Percentiles rank a stretch among this genome's conserved stretches.
Evolutionary conservation across 2,329 filamentous ascomycete species (phyloP).

Genomic region (Xylaria sp.): DNA sequence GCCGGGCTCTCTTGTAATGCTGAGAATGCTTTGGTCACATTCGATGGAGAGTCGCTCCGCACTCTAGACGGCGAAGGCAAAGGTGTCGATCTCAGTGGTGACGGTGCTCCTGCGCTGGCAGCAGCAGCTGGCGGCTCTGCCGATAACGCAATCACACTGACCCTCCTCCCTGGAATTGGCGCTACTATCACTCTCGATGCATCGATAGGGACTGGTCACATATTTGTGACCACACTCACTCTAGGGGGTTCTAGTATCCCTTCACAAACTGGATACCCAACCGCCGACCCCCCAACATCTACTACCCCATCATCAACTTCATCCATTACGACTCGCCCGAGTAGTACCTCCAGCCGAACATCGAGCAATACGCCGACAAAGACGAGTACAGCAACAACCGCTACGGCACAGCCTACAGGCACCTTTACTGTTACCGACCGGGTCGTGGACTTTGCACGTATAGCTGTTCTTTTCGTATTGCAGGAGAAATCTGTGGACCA

Average conservation of each 20-base stretch:
- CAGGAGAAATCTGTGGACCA: constrained; percentile 63
- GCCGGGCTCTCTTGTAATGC: constrained; percentile 81
- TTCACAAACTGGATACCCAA: constrained; percentile 42
- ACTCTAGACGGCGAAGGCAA: constrained; percentile 47
- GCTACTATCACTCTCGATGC: constrained; percentile 50
- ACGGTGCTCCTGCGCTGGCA: constrained; percentile 40
- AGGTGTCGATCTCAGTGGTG: constrained; percentile 42
- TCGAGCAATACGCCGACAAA: constrained; percentile 28
- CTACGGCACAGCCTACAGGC: constrained; percentile 47
- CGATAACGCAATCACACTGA: constrained; percentile 52
- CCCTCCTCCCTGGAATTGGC: constrained; percentile 48
- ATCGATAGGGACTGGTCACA: constrained; percentile 41
- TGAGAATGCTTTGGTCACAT: constrained; percentile 89
- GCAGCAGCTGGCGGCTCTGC: constrained; percentile 39
- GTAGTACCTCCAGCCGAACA: constrained; percentile 13
- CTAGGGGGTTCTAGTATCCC: constrained; percentile 32
- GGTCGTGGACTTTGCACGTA: constrained; percentile 71
- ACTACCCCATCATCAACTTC: constrained; percentile 45
- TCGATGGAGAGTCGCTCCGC: constrained; percentile 68
- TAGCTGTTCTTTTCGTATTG: constrained; percentile 70
- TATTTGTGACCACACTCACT: constrained; percentile 50
- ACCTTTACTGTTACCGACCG: constrained; percentile 65
- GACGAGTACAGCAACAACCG: constrained; percentile 37
- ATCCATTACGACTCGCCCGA: constrained; percentile 27
- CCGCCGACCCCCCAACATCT: constrained; percentile 37